Evolutionary conservation across 2,329 filamentous ascomycete species (phyloP).

Genomic region (Hypomyces perniciosus): DNA sequence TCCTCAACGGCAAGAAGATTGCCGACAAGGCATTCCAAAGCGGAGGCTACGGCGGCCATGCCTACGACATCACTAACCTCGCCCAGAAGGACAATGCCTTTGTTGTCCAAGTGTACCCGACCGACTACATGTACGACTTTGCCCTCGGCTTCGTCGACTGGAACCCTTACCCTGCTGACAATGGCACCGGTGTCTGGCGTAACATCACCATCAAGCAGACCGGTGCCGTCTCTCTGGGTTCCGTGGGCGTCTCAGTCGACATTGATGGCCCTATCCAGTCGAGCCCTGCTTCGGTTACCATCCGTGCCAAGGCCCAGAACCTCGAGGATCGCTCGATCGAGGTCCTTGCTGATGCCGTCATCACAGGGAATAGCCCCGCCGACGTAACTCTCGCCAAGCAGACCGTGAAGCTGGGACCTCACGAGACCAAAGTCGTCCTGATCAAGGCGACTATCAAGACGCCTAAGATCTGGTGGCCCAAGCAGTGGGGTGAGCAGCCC

Average conservation of each 20-base stretch:
- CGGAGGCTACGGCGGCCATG: slow-evolving; percentile 51
- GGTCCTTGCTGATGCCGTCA: slow-evolving; percentile 28
- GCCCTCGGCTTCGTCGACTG: slow-evolving; percentile 36
- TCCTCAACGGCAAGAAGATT: slow-evolving; percentile 49
- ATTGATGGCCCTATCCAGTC: slow-evolving; percentile 22
- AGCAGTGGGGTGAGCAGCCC: slow-evolving; percentile 51
- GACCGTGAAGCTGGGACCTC: slow-evolving; percentile 31
- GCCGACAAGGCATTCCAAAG: slow-evolving; percentile 43
- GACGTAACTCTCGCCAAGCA: slow-evolving; percentile 23
- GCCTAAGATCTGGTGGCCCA: slow-evolving; percentile 56
- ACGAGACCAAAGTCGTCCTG: slow-evolving; percentile 32
- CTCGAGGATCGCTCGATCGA: slow-evolving; percentile 34
- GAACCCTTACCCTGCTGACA: slow-evolving; percentile 46
- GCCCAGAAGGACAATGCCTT: slow-evolving; percentile 42
- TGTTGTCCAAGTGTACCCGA: slow-evolving; percentile 49
- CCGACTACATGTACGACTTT: slow-evolving; percentile 53
- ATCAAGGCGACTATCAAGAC: slow-evolving; percentile 30
- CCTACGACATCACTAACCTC: slow-evolving; percentile 48
- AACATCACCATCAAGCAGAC: slow-evolving; percentile 51
- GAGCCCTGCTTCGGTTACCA: slow-evolving; percentile 28
- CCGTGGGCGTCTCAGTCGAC: slow-evolving; percentile 40
- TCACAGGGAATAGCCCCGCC: slow-evolving; percentile 29
- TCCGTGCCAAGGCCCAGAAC: slow-evolving; percentile 35
- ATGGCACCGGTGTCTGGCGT: slow-evolving; percentile 58
- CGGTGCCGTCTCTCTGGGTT: slow-evolving; percentile 41